These are phyloP conservation scores for Delonix regia DNA, from an alignment of 306 rosid genomes.

Conservation along the genomic window DNA sequence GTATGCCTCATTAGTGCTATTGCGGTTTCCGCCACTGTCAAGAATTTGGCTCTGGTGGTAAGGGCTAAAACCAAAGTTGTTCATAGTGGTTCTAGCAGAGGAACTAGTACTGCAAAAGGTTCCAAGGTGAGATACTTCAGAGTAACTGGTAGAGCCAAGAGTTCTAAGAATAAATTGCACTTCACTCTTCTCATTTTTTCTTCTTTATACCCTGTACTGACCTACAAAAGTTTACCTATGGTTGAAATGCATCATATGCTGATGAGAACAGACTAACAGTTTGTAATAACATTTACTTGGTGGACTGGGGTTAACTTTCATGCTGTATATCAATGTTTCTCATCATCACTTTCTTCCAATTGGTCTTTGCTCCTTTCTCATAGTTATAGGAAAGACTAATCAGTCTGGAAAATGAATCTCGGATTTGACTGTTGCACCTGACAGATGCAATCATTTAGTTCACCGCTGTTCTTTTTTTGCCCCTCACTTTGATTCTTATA, in stretches of 20 bases:
- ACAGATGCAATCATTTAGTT: background rate
- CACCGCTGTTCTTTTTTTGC: background rate
- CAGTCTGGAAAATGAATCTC: background rate
- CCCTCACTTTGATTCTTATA: background rate
- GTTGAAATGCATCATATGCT: background rate
- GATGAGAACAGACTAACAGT: background rate
- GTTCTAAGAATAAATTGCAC: constrained; percentile 16
- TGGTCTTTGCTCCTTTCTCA: background rate
- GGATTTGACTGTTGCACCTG: background rate
- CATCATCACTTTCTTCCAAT: background rate
- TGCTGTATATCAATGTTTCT: background rate
- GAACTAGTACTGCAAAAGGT: constrained; percentile 60
- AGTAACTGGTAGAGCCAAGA: constrained; percentile 3
- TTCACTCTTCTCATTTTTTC: background rate
- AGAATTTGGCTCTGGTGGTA: constrained; percentile 76
- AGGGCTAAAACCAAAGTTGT: constrained; percentile 69
- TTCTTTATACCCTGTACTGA: background rate
- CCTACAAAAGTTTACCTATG: background rate
- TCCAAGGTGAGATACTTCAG: constrained; percentile 68
- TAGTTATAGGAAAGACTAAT: background rate
- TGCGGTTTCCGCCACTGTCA: constrained; percentile 92
- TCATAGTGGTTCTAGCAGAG: constrained; percentile 80
- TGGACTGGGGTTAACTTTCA: background rate
- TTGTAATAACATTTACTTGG: background rate
- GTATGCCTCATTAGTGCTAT: constrained; percentile 97